Percentiles rank a stretch among this genome's conserved stretches.
These are phyloP conservation scores for Carex cristatella DNA, from an alignment of 176 grass and related monocot species.

Conservation along the genomic window DNA sequence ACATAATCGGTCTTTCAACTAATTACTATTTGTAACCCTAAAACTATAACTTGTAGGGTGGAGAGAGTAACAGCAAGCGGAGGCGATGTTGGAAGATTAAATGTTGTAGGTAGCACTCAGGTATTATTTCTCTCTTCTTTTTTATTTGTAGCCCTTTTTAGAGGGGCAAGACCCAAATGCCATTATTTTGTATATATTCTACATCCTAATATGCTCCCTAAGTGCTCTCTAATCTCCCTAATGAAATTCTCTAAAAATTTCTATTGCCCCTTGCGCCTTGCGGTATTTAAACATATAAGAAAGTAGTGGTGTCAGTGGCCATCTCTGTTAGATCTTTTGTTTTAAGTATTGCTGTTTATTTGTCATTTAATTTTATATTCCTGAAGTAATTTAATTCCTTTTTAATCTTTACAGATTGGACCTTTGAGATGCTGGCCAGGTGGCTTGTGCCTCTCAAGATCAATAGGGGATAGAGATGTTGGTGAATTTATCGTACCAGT, in stretches of 20 bases:
- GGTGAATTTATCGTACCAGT: conserved; percentile 96
- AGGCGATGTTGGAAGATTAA: conserved; percentile 83
- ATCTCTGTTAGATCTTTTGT: background rate
- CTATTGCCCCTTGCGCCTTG: background rate
- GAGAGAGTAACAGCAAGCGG: conserved; percentile 72
- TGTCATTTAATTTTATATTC: background rate
- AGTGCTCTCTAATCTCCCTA: background rate
- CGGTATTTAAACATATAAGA: background rate
- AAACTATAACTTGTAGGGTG: conserved; percentile 45
- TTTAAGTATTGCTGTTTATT: conserved; percentile 10
- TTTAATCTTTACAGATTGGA: conserved; percentile 49
- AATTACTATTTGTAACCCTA: background rate
- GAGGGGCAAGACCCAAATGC: background rate
- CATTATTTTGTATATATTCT: background rate
- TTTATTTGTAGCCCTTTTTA: background rate
- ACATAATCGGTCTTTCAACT: background rate
- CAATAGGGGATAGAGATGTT: conserved; percentile 94
- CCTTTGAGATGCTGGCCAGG: conserved; percentile 98
- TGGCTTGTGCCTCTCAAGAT: conserved; percentile 96
- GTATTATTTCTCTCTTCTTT: conserved; percentile 37
- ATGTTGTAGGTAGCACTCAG: conserved; percentile 69
- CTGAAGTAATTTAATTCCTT: background rate
- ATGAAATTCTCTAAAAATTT: background rate
- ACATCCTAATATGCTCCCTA: background rate
- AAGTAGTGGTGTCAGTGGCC: conserved; percentile 8